These are phyloP conservation scores for Limonium bicolor DNA, from an alignment of 148 eudicot genomes.

Conservation along the genomic window DNA sequence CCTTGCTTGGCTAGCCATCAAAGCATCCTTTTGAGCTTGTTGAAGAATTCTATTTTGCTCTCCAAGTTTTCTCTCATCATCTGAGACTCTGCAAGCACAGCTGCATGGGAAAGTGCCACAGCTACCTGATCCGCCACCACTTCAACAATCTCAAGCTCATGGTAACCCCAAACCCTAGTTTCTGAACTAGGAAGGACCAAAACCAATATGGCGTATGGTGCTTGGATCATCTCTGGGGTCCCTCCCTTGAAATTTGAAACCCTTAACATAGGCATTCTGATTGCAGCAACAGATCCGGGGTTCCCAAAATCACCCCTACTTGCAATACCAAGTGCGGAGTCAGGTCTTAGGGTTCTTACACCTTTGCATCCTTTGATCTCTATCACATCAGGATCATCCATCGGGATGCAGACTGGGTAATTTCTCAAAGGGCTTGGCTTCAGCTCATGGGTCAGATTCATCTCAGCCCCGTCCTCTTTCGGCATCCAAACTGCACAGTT, in stretches of 20 bases:
- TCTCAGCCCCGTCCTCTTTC: conserved; percentile 39
- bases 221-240: conserved; percentile 56
- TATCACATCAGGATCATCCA: conserved; percentile 43
- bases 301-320: conserved; percentile 41
- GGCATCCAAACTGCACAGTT: conserved; percentile 98
- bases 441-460: conserved; percentile 54
- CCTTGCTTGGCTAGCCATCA: conserved; percentile 79
- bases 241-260: conserved; percentile 78
- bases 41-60: conserved; percentile 59
- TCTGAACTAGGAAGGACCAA: conserved; percentile 49
- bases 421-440: conserved; percentile 15
- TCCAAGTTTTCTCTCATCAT: conserved; percentile 49
- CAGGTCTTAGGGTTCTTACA: conserved; percentile 39
- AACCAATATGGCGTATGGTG: conserved; percentile 67
- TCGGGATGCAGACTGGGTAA: conserved; percentile 22
- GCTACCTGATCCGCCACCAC: conserved; percentile 95
- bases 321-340: conserved; percentile 38
- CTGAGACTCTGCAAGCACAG: conserved; percentile 80
- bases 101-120: conserved; percentile 91
- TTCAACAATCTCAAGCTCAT: conserved; percentile 63
- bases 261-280: conserved; percentile 69
- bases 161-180: conserved; percentile 34
- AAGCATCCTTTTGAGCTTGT: conserved; percentile 59
- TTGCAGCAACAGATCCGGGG: conserved; percentile 62
- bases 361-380: conserved; percentile 36